Evolutionary conservation across 495 filamentous ascomycete genomes (phyloP).

Genomic region (Penicillium malachiteum): DNA sequence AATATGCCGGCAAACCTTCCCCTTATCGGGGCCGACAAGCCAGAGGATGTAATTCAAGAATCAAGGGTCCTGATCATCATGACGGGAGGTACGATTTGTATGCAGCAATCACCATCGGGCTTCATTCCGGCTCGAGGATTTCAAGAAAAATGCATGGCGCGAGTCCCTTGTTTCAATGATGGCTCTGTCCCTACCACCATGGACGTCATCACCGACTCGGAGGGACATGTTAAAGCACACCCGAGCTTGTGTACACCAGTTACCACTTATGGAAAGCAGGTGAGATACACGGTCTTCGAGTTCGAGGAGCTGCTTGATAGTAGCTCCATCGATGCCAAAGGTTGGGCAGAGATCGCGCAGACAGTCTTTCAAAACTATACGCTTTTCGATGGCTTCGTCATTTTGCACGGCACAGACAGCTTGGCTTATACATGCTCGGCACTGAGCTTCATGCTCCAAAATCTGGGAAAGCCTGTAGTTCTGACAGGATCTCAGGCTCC

Average conservation of each 20-base stretch:
- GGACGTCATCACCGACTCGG: slow-evolving; percentile 52
- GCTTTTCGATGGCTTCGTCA: slow-evolving; percentile 89
- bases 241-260: slow-evolving; percentile 74
- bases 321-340: slow-evolving; percentile 84
- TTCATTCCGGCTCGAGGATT: slow-evolving; percentile 77
- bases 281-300: slow-evolving; percentile 84
- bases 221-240: slow-evolving; percentile 41
- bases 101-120: slow-evolving; percentile 69
- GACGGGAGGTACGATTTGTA: slow-evolving; percentile 96
- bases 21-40: slow-evolving; percentile 21
- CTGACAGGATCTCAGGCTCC: slow-evolving; percentile 89
- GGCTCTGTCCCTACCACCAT: slow-evolving; percentile 57
- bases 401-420: slow-evolving; percentile 95
- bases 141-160: slow-evolving; percentile 76
- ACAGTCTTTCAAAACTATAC: slow-evolving; percentile 74
- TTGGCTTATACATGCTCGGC: slow-evolving; percentile 91
- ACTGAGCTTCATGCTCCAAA: slow-evolving; percentile 90
- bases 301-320: slow-evolving; percentile 87
- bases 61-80: slow-evolving; percentile 86
- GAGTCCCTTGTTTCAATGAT: slow-evolving; percentile 89
- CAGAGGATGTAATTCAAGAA: slow-evolving; percentile 48
- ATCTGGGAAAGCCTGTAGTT: slow-evolving; percentile 89
- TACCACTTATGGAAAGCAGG: slow-evolving; percentile 75
- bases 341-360: slow-evolving; percentile 85
- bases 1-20: slow-evolving; percentile 21